These are phyloP conservation scores for Terana coerulea DNA, from an alignment of 768 basidiomycete species.

Conservation along the genomic window DNA sequence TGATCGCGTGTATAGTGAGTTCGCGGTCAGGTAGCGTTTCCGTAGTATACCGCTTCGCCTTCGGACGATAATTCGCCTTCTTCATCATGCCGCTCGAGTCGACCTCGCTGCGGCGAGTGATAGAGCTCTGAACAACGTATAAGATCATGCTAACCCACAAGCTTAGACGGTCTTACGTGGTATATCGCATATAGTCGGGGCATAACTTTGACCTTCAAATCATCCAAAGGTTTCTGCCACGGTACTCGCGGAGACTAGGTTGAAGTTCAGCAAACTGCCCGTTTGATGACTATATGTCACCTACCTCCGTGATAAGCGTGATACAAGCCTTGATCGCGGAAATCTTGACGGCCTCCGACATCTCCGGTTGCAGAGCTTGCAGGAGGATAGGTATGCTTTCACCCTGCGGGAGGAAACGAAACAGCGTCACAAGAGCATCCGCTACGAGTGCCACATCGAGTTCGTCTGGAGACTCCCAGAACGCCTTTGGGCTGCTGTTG, in stretches of 20 bases:
- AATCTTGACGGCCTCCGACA: conserved; percentile 78
- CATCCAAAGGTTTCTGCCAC: conserved; percentile 54
- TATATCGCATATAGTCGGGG: conserved; percentile 52
- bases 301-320: conserved; percentile 64
- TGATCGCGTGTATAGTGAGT: conserved; percentile 62
- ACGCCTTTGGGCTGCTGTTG: conserved; percentile 34
- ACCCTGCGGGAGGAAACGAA: conserved; percentile 61
- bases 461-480: conserved; percentile 69
- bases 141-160: too few species aligned
- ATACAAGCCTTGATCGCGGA: conserved; percentile 71
- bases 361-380: conserved; percentile 68
- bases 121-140: conserved; percentile 16
- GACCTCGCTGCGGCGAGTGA: conserved; percentile 55
- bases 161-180: conserved; percentile 39
- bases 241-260: conserved; percentile 48
- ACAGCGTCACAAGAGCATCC: conserved; percentile 70
- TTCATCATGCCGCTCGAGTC: conserved; percentile 55
- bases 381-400: conserved; percentile 60
- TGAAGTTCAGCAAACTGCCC: neutral
- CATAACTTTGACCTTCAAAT: conserved; percentile 42
- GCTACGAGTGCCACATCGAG: conserved; percentile 75
- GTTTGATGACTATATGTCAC: conserved; percentile 9
- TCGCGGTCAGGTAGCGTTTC: conserved; percentile 69
- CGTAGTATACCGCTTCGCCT: conserved; percentile 49
- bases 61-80: conserved; percentile 53